Evolutionary conservation across 768 basidiomycete genomes (phyloP), one percentile per base, ranked within the genome.

Genomic region (Russula dissimulans): DNA sequence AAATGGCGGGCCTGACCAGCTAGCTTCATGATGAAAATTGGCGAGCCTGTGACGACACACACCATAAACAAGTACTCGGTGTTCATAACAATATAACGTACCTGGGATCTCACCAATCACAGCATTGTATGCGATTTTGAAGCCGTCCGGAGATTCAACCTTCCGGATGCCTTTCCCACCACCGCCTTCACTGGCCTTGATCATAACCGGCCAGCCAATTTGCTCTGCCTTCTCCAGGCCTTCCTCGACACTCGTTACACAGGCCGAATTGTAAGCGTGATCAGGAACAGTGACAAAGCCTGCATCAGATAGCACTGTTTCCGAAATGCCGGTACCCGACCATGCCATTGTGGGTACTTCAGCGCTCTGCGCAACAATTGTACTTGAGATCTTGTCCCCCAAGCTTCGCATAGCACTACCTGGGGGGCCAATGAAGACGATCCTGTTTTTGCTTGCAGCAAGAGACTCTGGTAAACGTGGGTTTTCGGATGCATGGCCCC

Each of bases 11-110:
- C 97, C 67, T 92, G 88, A 11, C 95, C 94, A 39, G 97, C 97
- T 59, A 99, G 87, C 78, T 98, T 98, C 97, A 99, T 99, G 76
- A 99, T 90, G 75, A 99, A 99, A 67, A 99, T 94, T 53, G 97
- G 97, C 0, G 97, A 98, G 45, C 97, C 97, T 85, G 64, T 17
- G 41, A 53, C 15, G 42, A 60, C 63, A 39, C 50, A 63, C 55
- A 56, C 41, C 44, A 22, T 15, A 3, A n/a, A 15, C 18, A 57
- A 38, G 56, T 15, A 57, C 65, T 45, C 68, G 46, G 49, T 26
- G 10, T 5, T 15, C 41, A 36, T 56, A 26, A 56, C 31, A 17
- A 45, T 56, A 51, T 26, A 70, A 71, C 77, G 52, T 68, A 95
- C 95, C 95, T 69, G 97, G 97, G 66, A 99, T 94, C 75, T 99